Conservation (phyloP, 352 stramenopile genomes). For the Globisporangium mamillatum region DNA sequence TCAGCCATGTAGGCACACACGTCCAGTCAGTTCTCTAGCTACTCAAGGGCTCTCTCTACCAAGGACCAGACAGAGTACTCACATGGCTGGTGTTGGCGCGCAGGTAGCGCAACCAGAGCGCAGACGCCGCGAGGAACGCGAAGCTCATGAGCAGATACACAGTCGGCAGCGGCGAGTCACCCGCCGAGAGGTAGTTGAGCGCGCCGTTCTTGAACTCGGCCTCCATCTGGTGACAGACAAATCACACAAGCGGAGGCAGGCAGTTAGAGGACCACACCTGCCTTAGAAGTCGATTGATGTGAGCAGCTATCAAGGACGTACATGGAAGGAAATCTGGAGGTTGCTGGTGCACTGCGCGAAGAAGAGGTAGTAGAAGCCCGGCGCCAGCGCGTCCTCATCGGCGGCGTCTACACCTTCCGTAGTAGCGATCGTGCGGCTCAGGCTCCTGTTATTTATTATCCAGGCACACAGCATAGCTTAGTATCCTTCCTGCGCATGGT, state of each 20-base stretch:
- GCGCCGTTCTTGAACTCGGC: conserved; percentile 80
- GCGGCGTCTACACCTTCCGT: not conserved
- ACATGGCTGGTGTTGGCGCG: conserved; percentile 57
- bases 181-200: conserved; percentile 82
- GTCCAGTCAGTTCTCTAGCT: not conserved
- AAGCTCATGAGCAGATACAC: conserved; percentile 84
- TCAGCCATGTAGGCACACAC: not conserved
- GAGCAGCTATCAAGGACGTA: conserved; percentile 18
- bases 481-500: too few species aligned
- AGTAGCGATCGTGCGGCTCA: conserved; percentile 35
- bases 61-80: conserved; percentile 22
- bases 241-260: conserved; percentile 1
- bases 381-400: conserved; percentile 20
- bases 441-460: conserved; percentile 22
- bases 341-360: conserved; percentile 76
- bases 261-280: too few species aligned
- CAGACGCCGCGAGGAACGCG: conserved; percentile 53
- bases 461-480: not conserved
- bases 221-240: conserved; percentile 51
- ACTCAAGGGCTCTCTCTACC: not conserved
- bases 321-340: conserved; percentile 87
- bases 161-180: conserved; percentile 77
- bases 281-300: too few species aligned
- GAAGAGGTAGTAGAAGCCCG: conserved; percentile 89
- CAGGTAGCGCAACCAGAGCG: conserved; percentile 67